These are phyloP conservation scores for Canariomyces notabilis DNA, from an alignment of 2,329 filamentous ascomycete species.

Conservation along the genomic window DNA sequence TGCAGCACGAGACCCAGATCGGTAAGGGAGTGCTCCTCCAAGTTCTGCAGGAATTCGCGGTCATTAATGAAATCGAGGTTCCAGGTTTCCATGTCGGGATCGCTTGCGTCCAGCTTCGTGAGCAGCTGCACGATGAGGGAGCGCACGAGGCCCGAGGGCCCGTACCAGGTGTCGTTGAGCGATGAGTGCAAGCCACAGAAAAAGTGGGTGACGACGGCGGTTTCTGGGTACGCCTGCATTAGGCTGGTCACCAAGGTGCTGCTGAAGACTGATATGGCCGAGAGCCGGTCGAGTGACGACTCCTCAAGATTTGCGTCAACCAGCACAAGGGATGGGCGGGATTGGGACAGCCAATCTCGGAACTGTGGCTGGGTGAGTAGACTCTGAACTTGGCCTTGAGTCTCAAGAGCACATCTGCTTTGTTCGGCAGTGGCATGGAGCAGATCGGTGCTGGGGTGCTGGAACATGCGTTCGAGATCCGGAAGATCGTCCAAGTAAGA, in stretches of 20 bases:
- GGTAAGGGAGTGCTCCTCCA: no score
- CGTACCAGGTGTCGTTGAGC: not conserved
- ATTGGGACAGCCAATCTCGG: not conserved
- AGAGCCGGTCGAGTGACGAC: not conserved
- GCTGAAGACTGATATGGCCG: conserved; percentile 3
- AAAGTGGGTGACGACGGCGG: no score
- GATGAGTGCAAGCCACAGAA: no score
- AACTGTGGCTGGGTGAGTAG: not conserved
- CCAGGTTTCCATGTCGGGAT: not conserved
- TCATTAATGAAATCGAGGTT: not conserved
- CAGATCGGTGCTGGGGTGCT: not conserved
- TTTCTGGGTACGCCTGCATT: no score
- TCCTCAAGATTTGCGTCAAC: conserved; percentile 1
- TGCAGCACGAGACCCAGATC: not conserved
- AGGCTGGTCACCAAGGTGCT: no score
- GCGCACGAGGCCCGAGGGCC: not conserved
- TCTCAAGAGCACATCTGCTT: not conserved
- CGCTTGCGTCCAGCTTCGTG: not conserved
- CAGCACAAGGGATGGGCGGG: not conserved
- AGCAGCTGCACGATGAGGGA: conserved; percentile 1
- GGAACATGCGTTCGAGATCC: not conserved
- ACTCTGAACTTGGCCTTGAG: no score
- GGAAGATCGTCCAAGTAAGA: no score
- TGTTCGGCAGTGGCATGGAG: not conserved
- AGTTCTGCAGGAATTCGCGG: not conserved